These are phyloP conservation scores for Phoenix roebelenii DNA, from an alignment of 176 grass and related monocot species.

Conservation along the genomic window DNA sequence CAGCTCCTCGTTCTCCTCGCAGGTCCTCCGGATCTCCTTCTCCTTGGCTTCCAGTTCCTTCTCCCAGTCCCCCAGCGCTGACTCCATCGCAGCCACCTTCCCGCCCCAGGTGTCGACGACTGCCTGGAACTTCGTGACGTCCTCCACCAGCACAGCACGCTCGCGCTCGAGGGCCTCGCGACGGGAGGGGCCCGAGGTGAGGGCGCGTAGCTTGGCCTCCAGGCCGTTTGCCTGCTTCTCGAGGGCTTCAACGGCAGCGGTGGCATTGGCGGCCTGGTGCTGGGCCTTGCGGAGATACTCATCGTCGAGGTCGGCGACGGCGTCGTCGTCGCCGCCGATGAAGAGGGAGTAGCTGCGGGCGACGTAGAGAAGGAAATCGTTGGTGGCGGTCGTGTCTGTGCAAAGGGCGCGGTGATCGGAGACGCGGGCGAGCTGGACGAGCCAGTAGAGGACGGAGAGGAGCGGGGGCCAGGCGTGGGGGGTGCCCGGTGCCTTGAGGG, in stretches of 20 bases:
- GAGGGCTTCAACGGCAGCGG: slow-evolving; percentile 2
- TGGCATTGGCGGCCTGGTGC: neutral
- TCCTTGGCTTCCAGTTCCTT: slow-evolving; percentile 60
- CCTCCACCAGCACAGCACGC: slow-evolving; percentile 32
- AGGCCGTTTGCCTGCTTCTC: slow-evolving; percentile 49
- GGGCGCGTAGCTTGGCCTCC: slow-evolving; percentile 26
- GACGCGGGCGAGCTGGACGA: slow-evolving; percentile 34
- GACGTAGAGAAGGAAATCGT: slow-evolving; percentile 41
- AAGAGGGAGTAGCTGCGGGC: slow-evolving; percentile 41
- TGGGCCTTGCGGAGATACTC: slow-evolving; percentile 47
- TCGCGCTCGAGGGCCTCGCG: slow-evolving; percentile 30
- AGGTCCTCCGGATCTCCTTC: slow-evolving; percentile 16
- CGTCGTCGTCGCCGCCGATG: slow-evolving; percentile 40
- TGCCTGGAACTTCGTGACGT: slow-evolving; percentile 58
- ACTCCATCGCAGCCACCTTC: slow-evolving; percentile 51
- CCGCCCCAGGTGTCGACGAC: slow-evolving; percentile 52
- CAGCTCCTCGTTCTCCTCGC: slow-evolving; percentile 45
- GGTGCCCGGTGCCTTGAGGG: slow-evolving; percentile 64
- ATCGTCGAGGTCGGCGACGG: slow-evolving; percentile 41
- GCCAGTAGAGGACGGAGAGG: slow-evolving; percentile 72
- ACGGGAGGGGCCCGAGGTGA: slow-evolving; percentile 32
- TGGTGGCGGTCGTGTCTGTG: neutral
- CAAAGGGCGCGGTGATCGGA: neutral
- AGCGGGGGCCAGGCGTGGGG: slow-evolving; percentile 73
- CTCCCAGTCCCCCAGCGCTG: slow-evolving; percentile 12